Evolutionary conservation across 768 basidiomycete genomes (phyloP), one percentile per base, ranked within the genome.

Genomic region (Agaricus subrufescens): DNA sequence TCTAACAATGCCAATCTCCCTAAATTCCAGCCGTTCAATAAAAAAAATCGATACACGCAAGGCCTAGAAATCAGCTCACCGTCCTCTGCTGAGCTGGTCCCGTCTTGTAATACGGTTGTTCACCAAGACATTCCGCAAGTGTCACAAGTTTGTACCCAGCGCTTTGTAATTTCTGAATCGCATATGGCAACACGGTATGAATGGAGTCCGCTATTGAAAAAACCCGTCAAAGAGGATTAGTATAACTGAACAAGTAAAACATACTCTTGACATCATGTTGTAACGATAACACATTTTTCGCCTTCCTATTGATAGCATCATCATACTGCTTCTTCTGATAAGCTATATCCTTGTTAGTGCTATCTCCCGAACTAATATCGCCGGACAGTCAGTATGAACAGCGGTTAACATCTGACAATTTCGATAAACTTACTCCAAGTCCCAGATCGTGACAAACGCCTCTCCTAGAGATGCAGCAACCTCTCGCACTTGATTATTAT

Each of bases 11-110:
- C 55, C 55, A 56, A 14, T 50, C 48, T 25, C 30, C 26, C 55
- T 56, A 15, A 5, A 46, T 8, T n/a, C 1, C 53, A 26, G 10
- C 1, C n/a, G 2, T 23, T 55, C 23, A 48, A 30, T 30, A 26
- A 30, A 31, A n/a, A 34, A 34, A 11, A 11, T 15, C 19, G 19
- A 1, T 12, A 30, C 4, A 3, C 7, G 7, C 5, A 42, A 42
- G 9, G 25, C 14, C 9, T 12, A 9, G 40, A 46, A 23, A 19
- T n/a, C 9, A 31, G 11, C 71, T 40, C 63, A 75, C 73, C 51
- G 71, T 71, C 23, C 59, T 66, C 10, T 46, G 51, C 40, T 59
- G 54, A 31, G 75, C 70, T 11, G 63, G 19, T 1, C 63, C 50
- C 9, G 56, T 57, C 11, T 46, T 58, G 26, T 55, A 53, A 45